Conservation (phyloP, 768 basidiomycete species). For the Pisolithus orientalis region DNA sequence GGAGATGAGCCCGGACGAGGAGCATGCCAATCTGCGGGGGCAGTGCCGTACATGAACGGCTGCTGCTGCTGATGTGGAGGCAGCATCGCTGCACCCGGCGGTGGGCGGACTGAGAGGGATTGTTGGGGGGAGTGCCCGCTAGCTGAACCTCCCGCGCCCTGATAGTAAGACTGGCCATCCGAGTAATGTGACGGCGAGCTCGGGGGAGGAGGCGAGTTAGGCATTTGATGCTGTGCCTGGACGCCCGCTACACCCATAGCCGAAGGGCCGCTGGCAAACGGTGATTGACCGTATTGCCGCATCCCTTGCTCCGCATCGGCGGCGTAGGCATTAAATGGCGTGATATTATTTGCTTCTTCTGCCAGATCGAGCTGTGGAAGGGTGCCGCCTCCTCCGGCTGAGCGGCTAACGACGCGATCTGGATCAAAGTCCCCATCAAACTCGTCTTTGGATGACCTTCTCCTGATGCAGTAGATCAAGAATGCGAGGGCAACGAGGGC, state of each 20-base stretch:
- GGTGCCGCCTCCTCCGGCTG: conserved; percentile 20
- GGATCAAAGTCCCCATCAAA: conserved; percentile 49
- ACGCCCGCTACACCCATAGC: background rate
- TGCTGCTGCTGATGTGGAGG: conserved; percentile 4
- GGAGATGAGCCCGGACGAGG: conserved; percentile 16
- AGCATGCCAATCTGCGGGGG: conserved; percentile 14
- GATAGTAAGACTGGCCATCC: conserved; percentile 7
- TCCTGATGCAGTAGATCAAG: conserved; percentile 26
- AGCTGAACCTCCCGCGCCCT: background rate
- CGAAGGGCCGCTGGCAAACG: conserved; percentile 6
- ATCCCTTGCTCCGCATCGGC: conserved; percentile 9
- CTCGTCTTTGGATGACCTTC: conserved; percentile 26
- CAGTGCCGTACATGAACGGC: conserved; percentile 6
- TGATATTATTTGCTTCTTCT: conserved; percentile 24
- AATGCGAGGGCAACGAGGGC: conserved; percentile 22
- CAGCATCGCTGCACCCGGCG: background rate
- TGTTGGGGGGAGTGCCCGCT: conserved; percentile 6
- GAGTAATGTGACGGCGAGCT: conserved; percentile 8
- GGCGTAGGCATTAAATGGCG: conserved; percentile 11
- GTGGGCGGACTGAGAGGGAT: background rate
- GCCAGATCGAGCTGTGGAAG: conserved; percentile 23
- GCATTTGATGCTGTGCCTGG: background rate
- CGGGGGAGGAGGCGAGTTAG: background rate
- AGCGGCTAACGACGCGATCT: conserved; percentile 32
- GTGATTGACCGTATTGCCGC: conserved; percentile 17